These are phyloP conservation scores for Saturnispora halmiae DNA, from an alignment of 805 yeast species.

Conservation along the genomic window DNA sequence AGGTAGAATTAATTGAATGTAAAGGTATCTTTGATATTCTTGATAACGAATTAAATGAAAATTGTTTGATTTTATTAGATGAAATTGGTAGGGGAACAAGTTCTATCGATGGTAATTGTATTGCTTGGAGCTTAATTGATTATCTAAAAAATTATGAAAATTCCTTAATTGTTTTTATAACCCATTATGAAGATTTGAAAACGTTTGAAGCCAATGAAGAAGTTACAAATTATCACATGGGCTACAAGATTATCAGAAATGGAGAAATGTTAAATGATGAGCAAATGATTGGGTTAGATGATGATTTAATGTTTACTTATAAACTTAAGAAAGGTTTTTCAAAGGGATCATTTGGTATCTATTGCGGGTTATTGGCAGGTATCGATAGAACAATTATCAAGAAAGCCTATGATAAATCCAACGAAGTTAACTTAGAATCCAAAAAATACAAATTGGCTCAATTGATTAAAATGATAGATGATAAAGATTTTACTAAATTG, in stretches of 20 bases:
- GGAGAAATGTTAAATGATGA: constrained; percentile 3
- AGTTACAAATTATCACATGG: constrained; percentile 66
- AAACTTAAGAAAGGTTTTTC: constrained; percentile 42
- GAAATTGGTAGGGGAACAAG: constrained; percentile 70
- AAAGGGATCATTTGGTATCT: constrained; percentile 68
- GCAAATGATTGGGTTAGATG: constrained; percentile 18
- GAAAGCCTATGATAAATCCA: constrained; percentile 35
- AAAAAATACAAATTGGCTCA: not conserved
- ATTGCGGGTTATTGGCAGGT: constrained; percentile 73
- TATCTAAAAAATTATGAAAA: constrained; percentile 37
- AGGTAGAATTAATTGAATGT: constrained; percentile 67
- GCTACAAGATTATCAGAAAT: constrained; percentile 28
- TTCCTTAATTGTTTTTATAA: constrained; percentile 66
- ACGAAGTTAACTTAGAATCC: constrained; percentile 14
- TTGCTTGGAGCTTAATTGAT: constrained; percentile 64
- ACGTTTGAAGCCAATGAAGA: constrained; percentile 34
- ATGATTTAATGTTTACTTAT: constrained; percentile 43
- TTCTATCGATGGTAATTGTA: constrained; percentile 70
- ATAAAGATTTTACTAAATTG: not conserved
- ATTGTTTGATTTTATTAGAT: constrained; percentile 58
- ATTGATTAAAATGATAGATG: not conserved
- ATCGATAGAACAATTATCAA: constrained; percentile 40
- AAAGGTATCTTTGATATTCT: constrained; percentile 44
- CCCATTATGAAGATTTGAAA: constrained; percentile 70
- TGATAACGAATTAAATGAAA: constrained; percentile 24